phyloP scores from a whole-genome alignment of 768 basidiomycete species.

The Tricholoma bakamatsutake region DNA sequence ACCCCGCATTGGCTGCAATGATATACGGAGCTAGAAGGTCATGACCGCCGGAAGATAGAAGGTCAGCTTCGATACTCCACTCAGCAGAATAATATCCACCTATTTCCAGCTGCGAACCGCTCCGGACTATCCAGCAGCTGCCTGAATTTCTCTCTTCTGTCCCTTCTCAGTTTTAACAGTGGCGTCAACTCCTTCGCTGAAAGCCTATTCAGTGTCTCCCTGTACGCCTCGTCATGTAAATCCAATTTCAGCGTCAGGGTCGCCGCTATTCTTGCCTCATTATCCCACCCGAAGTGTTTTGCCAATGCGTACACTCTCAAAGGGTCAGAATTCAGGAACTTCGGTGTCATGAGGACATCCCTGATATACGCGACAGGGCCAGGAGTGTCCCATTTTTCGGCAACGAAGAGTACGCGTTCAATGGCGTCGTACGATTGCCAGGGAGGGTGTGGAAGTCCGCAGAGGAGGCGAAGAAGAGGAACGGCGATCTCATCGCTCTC shows the following conservation, averaged over 20 bases:
- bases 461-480: conserved; percentile 50
- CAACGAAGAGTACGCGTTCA: conserved; percentile 50
- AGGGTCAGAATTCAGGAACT: conserved; percentile 38
- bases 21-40: conserved; percentile 23
- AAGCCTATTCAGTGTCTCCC: conserved; percentile 39
- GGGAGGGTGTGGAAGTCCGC: conserved; percentile 43
- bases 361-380: conserved; percentile 54
- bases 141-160: conserved; percentile 44
- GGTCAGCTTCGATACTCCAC: neutral
- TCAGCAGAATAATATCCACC: conserved; percentile 16
- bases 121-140: conserved; percentile 51
- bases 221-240: conserved; percentile 36
- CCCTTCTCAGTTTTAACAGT: conserved; percentile 53
- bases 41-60: neutral
- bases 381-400: conserved; percentile 69
- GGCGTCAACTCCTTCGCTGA: conserved; percentile 46
- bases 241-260: conserved; percentile 51
- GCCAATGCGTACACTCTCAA: conserved; percentile 51
- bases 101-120: conserved; percentile 49
- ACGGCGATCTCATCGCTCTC: conserved; percentile 43
- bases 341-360: conserved; percentile 40
- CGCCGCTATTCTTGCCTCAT: conserved; percentile 52
- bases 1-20: conserved; percentile 52
- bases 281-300: conserved; percentile 56
- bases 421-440: conserved; percentile 46